Base-by-base conservation (phyloP, 208 protist genomes). In the Trypanosoma lewisi region DNA sequence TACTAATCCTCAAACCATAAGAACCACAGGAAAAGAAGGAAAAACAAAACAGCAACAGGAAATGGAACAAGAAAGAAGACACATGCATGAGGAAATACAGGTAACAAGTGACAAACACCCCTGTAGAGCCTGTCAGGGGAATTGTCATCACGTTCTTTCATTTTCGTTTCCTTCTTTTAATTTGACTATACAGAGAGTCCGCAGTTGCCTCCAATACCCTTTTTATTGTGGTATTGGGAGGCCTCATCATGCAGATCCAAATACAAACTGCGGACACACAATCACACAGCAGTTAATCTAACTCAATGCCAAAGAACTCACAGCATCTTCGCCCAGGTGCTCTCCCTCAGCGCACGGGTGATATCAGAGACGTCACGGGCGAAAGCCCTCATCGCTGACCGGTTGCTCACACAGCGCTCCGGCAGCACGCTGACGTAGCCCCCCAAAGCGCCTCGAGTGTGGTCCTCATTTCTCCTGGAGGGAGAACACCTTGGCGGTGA, bases 331-430 rank as follows among this genome's bases (percentile, higher is more conserved):
- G 54, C 33, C 33, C 65, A 39, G 27, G 30, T 54, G 30, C 67
- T 67, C 33, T 50, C 51, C 25, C 34, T 59, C 19, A 73, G 28
- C 42, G 67, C 58, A 30, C n/a, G 14, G 1, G 47, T 54, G 51
- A 73, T 58, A 30, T 4, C 25, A 17, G 41, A 21, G 37, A 73
- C 23, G 8, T 67, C 59, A 33, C 58, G 49, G n/a, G 59, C 67
- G 50, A 73, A 73, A 4, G 28, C 36, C 23, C 47, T 64, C 53
- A 50, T 51, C 23, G 59, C 67, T 19, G 28, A 11, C 2, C 50
- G 27, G 50, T 73, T 33, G 12, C 16, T 33, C 23, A 73, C 45
- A 47, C 59, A 36, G 21, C 30, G 44, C 28, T 67, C 52, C 16
- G 17, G 30, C 54, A 62, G 21, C 25, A 6, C 27, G 4, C 16